These are phyloP conservation scores for Lentinula lateritia DNA, from an alignment of 768 basidiomycete genomes.

Conservation along the genomic window DNA sequence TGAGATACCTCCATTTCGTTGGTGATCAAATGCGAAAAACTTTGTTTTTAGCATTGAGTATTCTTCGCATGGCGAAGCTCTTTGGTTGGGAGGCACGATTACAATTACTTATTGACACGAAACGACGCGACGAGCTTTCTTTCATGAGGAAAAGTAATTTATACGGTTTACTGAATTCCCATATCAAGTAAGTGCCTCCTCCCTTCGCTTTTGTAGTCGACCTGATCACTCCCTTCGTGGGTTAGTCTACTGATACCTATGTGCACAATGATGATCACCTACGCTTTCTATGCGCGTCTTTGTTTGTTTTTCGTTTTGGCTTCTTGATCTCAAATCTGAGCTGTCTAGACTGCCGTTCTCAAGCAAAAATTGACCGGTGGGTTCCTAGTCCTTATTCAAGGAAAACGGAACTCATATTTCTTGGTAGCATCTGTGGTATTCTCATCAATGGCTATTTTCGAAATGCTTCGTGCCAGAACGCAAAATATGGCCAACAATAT, in stretches of 20 bases:
- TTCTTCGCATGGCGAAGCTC: conserved; percentile 47
- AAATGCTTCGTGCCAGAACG: conserved; percentile 35
- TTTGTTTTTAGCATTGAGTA: conserved; percentile 32
- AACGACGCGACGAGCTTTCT: conserved; percentile 42
- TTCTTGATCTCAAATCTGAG: neutral
- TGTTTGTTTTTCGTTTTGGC: neutral
- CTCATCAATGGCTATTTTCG: conserved; percentile 38
- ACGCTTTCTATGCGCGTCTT: conserved; percentile 34
- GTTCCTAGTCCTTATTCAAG: neutral
- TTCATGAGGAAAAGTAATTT: conserved; percentile 35
- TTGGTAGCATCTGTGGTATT: conserved; percentile 19
- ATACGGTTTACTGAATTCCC: conserved; percentile 30
- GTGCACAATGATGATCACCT: conserved; percentile 41
- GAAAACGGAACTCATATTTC: neutral
- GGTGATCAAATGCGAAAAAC: conserved; percentile 24
- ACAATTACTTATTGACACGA: conserved; percentile 31
- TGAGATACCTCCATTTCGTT: conserved; percentile 26
- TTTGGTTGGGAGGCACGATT: conserved; percentile 47
- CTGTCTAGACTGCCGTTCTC: conserved; percentile 7
- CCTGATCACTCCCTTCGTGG: neutral
- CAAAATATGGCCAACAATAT: conserved; percentile 21
- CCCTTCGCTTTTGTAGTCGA: neutral
- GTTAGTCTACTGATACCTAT: conserved; percentile 41
- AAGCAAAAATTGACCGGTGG: conserved; percentile 12
- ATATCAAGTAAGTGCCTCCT: conserved; percentile 27